Base-by-base conservation (phyloP, 1,284 basidiomycete species). In the Tylopilus orsonianus region DNA sequence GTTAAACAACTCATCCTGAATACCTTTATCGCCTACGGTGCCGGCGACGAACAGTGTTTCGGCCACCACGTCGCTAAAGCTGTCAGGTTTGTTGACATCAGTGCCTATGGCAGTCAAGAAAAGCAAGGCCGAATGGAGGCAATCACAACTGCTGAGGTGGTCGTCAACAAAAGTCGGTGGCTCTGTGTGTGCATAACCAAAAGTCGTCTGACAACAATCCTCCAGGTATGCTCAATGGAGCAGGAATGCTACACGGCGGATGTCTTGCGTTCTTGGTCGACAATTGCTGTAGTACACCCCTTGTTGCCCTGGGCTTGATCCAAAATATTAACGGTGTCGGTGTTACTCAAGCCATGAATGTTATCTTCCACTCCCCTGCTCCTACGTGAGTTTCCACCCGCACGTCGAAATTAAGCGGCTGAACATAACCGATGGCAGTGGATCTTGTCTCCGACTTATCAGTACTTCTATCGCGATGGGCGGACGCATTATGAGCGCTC, bases 261-360 rank as follows among this genome's bases (percentile, higher is more conserved):
- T 85, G 83, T 46, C 61, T 87, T 32, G 80, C 83, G 40, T 87
- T 85, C 63, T 68, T 87, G 47, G 78, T 87, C 44, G 85, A 87
- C 68, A 85, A 84, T 55, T 85, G 83, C 63, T 81, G 78, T 33
- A 79, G 80, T 46, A 81, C 80, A 12, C 83, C 85, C 0, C 73
- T 87, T 8, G 77, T 86, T 39, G 80, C 79, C 3, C 71, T 87
- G 12, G 84, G 83, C 2, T 58, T 85, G 33, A 62, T 80, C 34
- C 71, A 76, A 54, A 74, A 75, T 49, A 65, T 73, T n/a, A 86
- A 87, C 48, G 85, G 83, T 3, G 85, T 86, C 12, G 84, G 85
- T 12, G 84, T 87, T 18, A 87, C 82, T 3, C 83, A 86, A 61
- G 75, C 77, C 8, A 75, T 86, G 76, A 82, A 80, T 52, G 71